Conservation (phyloP, 192 early-diverging fungal species). For the Linnemannia schmuckeri region DNA sequence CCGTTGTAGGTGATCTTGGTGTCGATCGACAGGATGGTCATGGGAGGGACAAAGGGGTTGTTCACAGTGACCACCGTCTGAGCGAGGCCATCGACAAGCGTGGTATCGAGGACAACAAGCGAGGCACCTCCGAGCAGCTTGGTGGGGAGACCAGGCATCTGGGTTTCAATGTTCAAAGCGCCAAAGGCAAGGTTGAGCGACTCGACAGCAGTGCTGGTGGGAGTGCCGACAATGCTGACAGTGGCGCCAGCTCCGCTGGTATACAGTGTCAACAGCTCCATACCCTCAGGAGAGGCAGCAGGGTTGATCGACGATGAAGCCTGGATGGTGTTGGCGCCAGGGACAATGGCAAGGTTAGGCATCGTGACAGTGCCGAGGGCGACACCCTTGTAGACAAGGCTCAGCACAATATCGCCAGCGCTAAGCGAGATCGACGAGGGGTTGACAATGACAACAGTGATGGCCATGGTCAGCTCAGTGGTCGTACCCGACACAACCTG, state of each 20-base stretch:
- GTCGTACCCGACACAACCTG: slow-evolving; percentile 58
- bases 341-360: slow-evolving; percentile 52
- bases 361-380: slow-evolving; percentile 57
- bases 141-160: slow-evolving; percentile 57
- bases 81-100: slow-evolving; percentile 47
- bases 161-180: slow-evolving; percentile 43
- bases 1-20: slow-evolving; percentile 53
- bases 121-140: slow-evolving; percentile 49
- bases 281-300: no score
- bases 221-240: slow-evolving; percentile 56
- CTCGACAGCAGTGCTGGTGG: slow-evolving; percentile 55
- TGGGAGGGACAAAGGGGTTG: slow-evolving; percentile 62
- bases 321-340: slow-evolving; percentile 54
- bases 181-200: slow-evolving; percentile 59
- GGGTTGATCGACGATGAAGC: slow-evolving; percentile 59
- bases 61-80: slow-evolving; percentile 54
- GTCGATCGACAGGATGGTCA: no score
- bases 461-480: slow-evolving; percentile 51
- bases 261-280: slow-evolving; percentile 60
- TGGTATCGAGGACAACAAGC: slow-evolving; percentile 48
- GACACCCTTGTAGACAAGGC: no score
- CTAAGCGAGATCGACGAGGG: no score
- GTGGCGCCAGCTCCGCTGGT: slow-evolving; percentile 54
- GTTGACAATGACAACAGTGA: slow-evolving; percentile 50
- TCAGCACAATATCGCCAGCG: no score